A percentile compares a stretch with the other conserved stretches of the same genome.
Evolutionary conservation across 768 basidiomycete species (phyloP).

Genomic region (Leccinum rimulosum): DNA sequence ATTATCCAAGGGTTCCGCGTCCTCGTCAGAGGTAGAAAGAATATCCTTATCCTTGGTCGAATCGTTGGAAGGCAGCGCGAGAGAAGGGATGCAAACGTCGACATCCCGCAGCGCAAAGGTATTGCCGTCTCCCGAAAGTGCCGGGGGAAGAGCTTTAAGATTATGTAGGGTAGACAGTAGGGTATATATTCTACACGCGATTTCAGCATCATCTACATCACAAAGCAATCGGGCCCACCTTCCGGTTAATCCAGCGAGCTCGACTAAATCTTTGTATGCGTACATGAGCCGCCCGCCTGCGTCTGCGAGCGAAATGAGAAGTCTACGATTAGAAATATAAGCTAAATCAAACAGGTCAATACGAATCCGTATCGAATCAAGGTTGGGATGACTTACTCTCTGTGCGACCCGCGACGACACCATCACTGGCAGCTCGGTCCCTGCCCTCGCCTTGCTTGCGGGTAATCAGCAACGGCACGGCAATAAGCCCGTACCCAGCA

Average conservation of each 20-base stretch:
- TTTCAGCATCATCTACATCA: constrained; percentile 1
- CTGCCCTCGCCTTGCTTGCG: constrained; percentile 30
- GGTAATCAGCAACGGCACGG: constrained; percentile 82
- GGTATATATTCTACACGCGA: constrained; percentile 65
- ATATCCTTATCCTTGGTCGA: constrained; percentile 2
- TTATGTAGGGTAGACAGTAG: constrained; percentile 84
- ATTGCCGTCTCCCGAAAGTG: constrained; percentile 33
- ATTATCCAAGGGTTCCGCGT: constrained; percentile 11
- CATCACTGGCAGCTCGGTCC: constrained; percentile 17
- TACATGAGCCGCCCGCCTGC: constrained; percentile 96
- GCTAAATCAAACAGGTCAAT: constrained; percentile 36
- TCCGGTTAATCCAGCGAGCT: constrained; percentile 91
- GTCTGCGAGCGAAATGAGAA: constrained; percentile 92
- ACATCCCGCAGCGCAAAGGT: constrained; percentile 66
- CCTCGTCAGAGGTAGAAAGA: constrained; percentile 12
- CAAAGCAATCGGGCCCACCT: constrained; percentile 19
- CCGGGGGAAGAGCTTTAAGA: constrained; percentile 50
- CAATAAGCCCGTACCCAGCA: constrained; percentile 84
- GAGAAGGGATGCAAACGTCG: constrained; percentile 62
- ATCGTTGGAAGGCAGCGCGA: background rate
- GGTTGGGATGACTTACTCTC: constrained; percentile 37
- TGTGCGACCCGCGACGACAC: constrained; percentile 47
- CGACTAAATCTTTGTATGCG: constrained; percentile 92
- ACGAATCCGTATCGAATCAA: background rate
- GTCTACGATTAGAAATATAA: constrained; percentile 90